These are phyloP conservation scores for Blastosporella zonata DNA, from an alignment of 1,284 basidiomycete genomes.

Conservation along the genomic window DNA sequence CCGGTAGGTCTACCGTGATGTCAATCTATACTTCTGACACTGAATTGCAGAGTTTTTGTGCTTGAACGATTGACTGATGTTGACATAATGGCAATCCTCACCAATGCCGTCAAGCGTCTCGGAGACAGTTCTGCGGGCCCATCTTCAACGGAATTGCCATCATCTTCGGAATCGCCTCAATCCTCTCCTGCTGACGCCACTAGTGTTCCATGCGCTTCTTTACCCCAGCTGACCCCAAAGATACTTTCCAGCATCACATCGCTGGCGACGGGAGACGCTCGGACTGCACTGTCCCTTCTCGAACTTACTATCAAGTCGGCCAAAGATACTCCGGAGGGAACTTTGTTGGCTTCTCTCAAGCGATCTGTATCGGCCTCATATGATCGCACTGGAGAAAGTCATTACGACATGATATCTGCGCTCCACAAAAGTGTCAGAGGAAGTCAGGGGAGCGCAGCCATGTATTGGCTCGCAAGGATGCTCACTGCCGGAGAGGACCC, in stretches of 20 bases:
- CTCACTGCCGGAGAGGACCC: slow-evolving; percentile 86
- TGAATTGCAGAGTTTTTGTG: slow-evolving; percentile 53
- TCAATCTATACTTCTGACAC: neutral
- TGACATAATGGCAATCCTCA: slow-evolving; percentile 52
- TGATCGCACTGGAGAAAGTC: slow-evolving; percentile 73
- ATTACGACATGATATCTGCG: slow-evolving; percentile 88
- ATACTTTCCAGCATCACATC: slow-evolving; percentile 52
- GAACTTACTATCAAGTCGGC: slow-evolving; percentile 56
- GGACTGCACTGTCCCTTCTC: slow-evolving; percentile 64
- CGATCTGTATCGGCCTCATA: slow-evolving; percentile 61
- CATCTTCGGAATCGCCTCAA: slow-evolving; percentile 19
- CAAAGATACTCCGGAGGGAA: slow-evolving; percentile 35
- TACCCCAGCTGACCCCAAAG: slow-evolving; percentile 46
- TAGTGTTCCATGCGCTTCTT: slow-evolving; percentile 25
- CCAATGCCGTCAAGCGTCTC: slow-evolving; percentile 46
- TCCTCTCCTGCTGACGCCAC: slow-evolving; percentile 11
- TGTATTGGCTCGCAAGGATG: slow-evolving; percentile 91
- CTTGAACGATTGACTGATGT: slow-evolving; percentile 60
- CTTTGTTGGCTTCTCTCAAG: slow-evolving; percentile 48
- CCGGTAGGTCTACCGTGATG: slow-evolving; percentile 42
- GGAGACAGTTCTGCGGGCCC: slow-evolving; percentile 20
- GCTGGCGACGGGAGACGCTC: slow-evolving; percentile 66
- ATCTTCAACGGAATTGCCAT: slow-evolving; percentile 17
- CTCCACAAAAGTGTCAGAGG: slow-evolving; percentile 87
- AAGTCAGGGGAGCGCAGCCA: slow-evolving; percentile 73